A percentile compares a stretch with the other conserved stretches of the same genome.
Evolutionary conservation across 1,139 yeast species (phyloP).

Genomic region (Ogataea hybrid): DNA sequence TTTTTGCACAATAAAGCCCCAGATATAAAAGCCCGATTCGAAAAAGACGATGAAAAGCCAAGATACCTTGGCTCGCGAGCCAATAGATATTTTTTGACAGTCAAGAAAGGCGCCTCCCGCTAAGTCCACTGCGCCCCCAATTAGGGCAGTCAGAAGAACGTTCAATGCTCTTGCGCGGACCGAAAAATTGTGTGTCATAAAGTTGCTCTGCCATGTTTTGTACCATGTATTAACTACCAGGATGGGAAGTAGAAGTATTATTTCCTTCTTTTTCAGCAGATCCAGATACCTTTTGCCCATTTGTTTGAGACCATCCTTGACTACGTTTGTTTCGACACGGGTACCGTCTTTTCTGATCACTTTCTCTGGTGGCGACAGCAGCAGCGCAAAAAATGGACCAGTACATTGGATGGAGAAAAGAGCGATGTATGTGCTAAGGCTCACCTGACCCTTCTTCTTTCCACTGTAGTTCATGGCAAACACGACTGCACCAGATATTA

Average conservation of each 20-base stretch:
- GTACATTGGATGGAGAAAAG: slow-evolving; percentile 28
- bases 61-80: slow-evolving; percentile 18
- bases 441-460: slow-evolving; percentile 22
- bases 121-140: slow-evolving; percentile 22
- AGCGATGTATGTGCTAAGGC: slow-evolving; percentile 28
- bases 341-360: slow-evolving; percentile 26
- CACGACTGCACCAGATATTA: slow-evolving; percentile 29
- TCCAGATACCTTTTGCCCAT: slow-evolving; percentile 11
- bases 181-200: slow-evolving; percentile 27
- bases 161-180: slow-evolving; percentile 30
- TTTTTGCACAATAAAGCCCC: slow-evolving; percentile 23
- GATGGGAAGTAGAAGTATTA: slow-evolving; percentile 15
- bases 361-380: slow-evolving; percentile 28
- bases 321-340: slow-evolving; percentile 16
- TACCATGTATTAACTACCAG: slow-evolving; percentile 24
- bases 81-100: slow-evolving; percentile 14
- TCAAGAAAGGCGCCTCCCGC: slow-evolving; percentile 21
- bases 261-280: slow-evolving; percentile 11
- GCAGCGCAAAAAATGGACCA: slow-evolving; percentile 24
- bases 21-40: slow-evolving; percentile 23
- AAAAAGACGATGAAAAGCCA: slow-evolving; percentile 20
- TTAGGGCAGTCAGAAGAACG: slow-evolving; percentile 25
- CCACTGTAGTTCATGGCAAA: slow-evolving; percentile 23
- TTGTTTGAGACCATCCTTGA: slow-evolving; percentile 3
- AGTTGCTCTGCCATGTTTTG: slow-evolving; percentile 28